Evolutionary conservation across 2,329 filamentous ascomycete species (phyloP).

Genomic region (Colletotrichum abscissum): DNA sequence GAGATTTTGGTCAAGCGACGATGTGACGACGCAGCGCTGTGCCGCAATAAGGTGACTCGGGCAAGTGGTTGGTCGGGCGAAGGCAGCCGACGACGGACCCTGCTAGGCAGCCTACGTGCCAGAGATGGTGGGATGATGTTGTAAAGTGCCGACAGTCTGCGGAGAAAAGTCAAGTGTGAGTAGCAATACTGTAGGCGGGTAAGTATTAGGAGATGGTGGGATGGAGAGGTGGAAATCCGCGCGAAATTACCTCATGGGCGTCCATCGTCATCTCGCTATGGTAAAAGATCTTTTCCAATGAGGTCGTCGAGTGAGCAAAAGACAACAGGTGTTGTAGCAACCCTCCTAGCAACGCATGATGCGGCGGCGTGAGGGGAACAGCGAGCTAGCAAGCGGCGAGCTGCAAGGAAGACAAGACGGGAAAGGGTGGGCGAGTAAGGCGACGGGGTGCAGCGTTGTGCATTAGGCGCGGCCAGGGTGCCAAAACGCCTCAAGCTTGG

Average conservation of each 20-base stretch:
- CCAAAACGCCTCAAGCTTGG: conserved; percentile 14
- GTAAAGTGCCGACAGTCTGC: not conserved
- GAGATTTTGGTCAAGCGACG: conserved; percentile 12
- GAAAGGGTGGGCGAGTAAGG: not conserved
- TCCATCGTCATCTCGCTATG: not conserved
- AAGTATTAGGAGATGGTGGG: not conserved
- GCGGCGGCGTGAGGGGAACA: conserved; percentile 13
- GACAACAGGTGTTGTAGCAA: not conserved
- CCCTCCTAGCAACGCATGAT: not conserved
- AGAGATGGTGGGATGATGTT: not conserved
- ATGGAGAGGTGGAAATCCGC: not conserved
- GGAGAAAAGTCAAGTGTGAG: not conserved
- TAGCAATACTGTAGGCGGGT: not conserved
- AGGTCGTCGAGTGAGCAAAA: not conserved
- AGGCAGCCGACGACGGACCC: not conserved
- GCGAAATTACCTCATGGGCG: conserved; percentile 2
- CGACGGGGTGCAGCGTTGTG: not conserved
- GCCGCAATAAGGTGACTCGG: conserved; percentile 8
- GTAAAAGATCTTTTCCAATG: not conserved
- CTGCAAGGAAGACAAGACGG: conserved; percentile 15
- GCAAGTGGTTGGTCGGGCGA: not conserved
- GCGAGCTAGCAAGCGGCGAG: conserved; percentile 12
- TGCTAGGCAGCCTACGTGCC: not conserved
- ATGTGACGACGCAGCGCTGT: conserved; percentile 10
- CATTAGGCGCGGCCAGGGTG: conserved; percentile 8